Percentiles rank a stretch among this genome's conserved stretches.
phyloP scores from a whole-genome alignment of 2,329 filamentous ascomycete genomes.

The Fusarium illudens region DNA sequence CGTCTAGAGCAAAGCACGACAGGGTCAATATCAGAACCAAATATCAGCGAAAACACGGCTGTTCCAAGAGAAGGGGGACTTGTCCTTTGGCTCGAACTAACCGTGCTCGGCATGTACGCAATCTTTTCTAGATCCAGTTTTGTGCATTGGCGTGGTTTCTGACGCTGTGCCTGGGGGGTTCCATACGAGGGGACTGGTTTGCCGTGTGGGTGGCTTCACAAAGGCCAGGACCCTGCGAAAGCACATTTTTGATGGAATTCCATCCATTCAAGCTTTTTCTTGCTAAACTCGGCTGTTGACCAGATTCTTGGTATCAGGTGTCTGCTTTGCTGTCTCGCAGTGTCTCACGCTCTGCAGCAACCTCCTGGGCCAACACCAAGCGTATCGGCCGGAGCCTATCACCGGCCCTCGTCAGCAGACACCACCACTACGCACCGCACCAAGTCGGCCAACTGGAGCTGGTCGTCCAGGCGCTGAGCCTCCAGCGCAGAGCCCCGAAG shows the following conservation, averaged over 20 bases:
- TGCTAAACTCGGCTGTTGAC: not conserved
- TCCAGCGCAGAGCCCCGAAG: not conserved
- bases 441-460: slow-evolving; percentile 2
- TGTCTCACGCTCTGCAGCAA: slow-evolving; percentile 15
- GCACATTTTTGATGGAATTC: not conserved
- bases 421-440: slow-evolving; percentile 1
- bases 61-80: not conserved
- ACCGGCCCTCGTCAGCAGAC: slow-evolving; percentile 35
- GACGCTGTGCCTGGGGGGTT: not conserved
- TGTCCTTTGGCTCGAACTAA: slow-evolving; percentile 8
- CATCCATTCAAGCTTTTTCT: not conserved
- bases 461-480: slow-evolving; percentile 4
- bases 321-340: not conserved
- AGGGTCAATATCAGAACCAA: slow-evolving; percentile 8
- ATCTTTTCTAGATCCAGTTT: slow-evolving; percentile 12
- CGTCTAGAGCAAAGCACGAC: slow-evolving; percentile 16
- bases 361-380: not conserved
- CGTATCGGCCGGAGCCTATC: slow-evolving; percentile 18
- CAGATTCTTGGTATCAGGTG: slow-evolving; percentile 18
- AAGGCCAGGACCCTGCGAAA: not conserved
- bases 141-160: slow-evolving; percentile 4
- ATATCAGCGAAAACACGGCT: not conserved
- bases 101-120: slow-evolving; percentile 10
- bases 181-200: not conserved
- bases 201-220: not conserved